Evolutionary conservation across 2,329 filamentous ascomycete species (phyloP), one percentile per base, ranked within the genome.

Genomic region (Clarireedia homoeocarpa): DNA sequence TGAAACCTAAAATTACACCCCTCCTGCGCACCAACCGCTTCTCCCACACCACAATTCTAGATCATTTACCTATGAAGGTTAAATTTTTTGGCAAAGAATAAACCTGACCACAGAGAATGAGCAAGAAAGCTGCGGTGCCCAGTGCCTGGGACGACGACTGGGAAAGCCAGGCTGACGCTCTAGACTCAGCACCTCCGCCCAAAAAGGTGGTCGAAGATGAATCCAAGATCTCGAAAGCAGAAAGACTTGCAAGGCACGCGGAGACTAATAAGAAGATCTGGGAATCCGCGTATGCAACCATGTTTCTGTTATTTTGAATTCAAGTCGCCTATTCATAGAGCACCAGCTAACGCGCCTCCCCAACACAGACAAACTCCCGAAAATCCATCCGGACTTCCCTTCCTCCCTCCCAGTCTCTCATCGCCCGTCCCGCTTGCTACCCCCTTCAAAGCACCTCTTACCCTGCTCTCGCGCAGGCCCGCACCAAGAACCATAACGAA

Each of bases 141-240:
- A 83, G 91, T 70, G 91, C 90, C 20, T 96, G 92, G 92, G 90
- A 75, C 61, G 85, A 95, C 65, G 89, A 96, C 67, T 97, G 91
- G 91, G 89, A 92, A 70, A 73, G 76, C 5, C 80, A 87, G 68
- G 89, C 88, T 56, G 90, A 95, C 70, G 78, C 69, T 57, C 69
- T 71, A 44, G 69, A 74, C 17, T 39, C 50, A 23, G 57, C 52
- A 42, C 53, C 52, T 26, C 53, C 62, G 42, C 60, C 60, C 38
- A 40, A 53, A 24, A 26, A 55, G 46, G 63, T 58, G 39, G 53
- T 51, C 7, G 58, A 64, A 51, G 61, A 66, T 44, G 59, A 62
- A 44, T 58, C 63, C n/a, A 69, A 66, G 39, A 52, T 90, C 58
- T 84, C 82, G 62, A 91, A 88, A 67, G 83, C 88, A 4, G 87